Base-by-base conservation (phyloP, 192 early-diverging fungal species). In the Coemansia erecta region DNA sequence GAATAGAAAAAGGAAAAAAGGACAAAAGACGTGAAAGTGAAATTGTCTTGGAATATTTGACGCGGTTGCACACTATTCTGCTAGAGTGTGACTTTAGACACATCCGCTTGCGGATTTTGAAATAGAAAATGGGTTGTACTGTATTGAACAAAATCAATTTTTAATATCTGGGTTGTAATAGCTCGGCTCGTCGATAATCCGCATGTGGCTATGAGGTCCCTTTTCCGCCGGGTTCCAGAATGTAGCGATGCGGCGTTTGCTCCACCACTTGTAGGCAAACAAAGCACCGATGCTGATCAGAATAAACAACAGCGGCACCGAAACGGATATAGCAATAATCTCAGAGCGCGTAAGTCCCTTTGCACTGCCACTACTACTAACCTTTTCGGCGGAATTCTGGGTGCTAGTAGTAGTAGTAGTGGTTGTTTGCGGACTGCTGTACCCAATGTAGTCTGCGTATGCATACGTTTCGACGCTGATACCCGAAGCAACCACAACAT, bases 261-360 rank as follows among this genome's bases (percentile, higher is more conserved):
- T 39, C 62, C 63, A 69, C 73, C 73, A 75, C 50, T 54, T 56
- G 66, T 64, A 64, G n/a, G 22, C 23, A 51, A 66, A 69, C 66
- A 69, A 75, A 43, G 69, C 41, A 1, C 44, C 54, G 1, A 69
- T 41, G 19, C 69, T 41, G 56, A 75, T 61, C 0, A 52, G 9
- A 22, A 75, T 69, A 13, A 63, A 61, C 1, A 17, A 59, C n/a
- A 62, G 47, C 2, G 73, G 66, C 9, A 75, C 66, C 14, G 53
- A 33, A 1, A 55, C 64, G 6, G 66, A 58, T 13, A 75, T 53
- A 3, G 58, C 42, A 44, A 73, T 73, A n/a, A 46, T 67, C 0
- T 64, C 65, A 7, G 51, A 43, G n/a, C 60, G 64, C 19, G 56
- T 63, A 14, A 73, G 60, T 18, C 54, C 60, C 28, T 45, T 51